phyloP scores from a whole-genome alignment of 2,329 filamentous ascomycete species.

The Calonectria montana region DNA sequence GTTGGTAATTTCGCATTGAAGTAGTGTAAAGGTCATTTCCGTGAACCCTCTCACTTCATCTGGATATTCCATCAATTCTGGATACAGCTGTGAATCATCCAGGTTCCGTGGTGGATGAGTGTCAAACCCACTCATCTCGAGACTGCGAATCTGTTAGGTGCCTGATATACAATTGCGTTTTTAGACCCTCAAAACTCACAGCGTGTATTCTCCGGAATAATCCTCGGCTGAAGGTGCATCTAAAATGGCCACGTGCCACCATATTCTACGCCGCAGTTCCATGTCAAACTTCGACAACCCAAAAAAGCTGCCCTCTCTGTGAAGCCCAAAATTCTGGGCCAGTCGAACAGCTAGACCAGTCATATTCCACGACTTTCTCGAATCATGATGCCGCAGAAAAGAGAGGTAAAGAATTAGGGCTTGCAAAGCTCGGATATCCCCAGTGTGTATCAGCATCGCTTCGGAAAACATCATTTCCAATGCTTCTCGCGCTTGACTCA shows the following conservation, averaged over 20 bases:
- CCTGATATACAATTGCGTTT: no score
- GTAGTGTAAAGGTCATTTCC: conserved; percentile 12
- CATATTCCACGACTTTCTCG: conserved; percentile 13
- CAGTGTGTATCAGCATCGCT: conserved; percentile 12
- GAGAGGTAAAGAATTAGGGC: conserved; percentile 7
- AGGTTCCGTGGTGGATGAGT: conserved; percentile 14
- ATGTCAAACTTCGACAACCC: conserved; percentile 10
- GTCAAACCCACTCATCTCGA: conserved; percentile 18
- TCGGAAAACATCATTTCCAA: conserved; percentile 11
- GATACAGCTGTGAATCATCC: conserved; percentile 9
- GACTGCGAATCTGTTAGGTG: neutral
- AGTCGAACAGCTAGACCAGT: conserved; percentile 12
- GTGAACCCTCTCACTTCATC: neutral
- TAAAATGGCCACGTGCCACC: conserved; percentile 18
- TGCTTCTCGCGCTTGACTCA: neutral
- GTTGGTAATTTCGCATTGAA: conserved; percentile 7
- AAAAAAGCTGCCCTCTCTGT: conserved; percentile 20
- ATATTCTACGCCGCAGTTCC: conserved; percentile 15
- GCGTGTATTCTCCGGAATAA: conserved; percentile 13
- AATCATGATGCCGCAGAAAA: conserved; percentile 17
- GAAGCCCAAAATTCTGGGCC: conserved; percentile 19
- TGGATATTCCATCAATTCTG: conserved; percentile 6
- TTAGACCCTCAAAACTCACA: neutral
- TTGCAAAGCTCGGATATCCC: conserved; percentile 14
- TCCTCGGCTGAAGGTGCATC: conserved; percentile 19